Evolutionary conservation across 2,329 filamentous ascomycete genomes (phyloP), one percentile per base, ranked within the genome.

Genomic region (Aspergillus cejpii): DNA sequence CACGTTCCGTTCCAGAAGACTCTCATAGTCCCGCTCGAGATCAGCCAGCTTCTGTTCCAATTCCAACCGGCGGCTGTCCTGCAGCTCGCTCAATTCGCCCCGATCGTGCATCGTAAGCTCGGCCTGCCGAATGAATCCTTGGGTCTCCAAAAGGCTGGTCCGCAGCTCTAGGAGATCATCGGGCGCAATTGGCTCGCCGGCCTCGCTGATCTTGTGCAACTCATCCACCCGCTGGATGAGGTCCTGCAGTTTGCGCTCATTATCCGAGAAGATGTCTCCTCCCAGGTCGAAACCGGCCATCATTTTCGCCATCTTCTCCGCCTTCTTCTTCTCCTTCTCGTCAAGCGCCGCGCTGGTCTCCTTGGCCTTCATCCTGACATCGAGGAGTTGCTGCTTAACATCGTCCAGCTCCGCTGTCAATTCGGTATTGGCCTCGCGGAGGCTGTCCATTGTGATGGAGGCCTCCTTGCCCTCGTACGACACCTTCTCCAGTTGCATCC

Each of bases 241-340:
- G 51, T 85, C 81, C 48, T 86, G 81, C 47, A 98, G 87, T 40
- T 81, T 83, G 52, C 84, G 80, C 67, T 98, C 92, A 57, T 95
- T 95, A 47, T 92, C 86, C 55, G 89, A 95, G 66, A 97, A 94
- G 24, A 94, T 83, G 46, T 96, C 90, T 39, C 85, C 84, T 36
- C 89, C 91, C 26, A 98, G 79, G 61, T 98, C 91, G 59, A 98
- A 97, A 3, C 91, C 89, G 47, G 92, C 92, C 91, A 98, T 96
- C 92, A 98, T 98, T 77, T 96, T 87, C 34, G 92, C 92, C 92
- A 98, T 98, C 71, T 94, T 92, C 72, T 98, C 92, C 1, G 90
- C 88, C 77, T 98, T 98, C 73, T 89, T 90, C 76, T 89, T 91
- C 71, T 97, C 94, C 76, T 98, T 98, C 70, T 97, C 92, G 57